phyloP scores from a whole-genome alignment of 2,329 filamentous ascomycete genomes.

The Talaromyces funiculosus region DNA sequence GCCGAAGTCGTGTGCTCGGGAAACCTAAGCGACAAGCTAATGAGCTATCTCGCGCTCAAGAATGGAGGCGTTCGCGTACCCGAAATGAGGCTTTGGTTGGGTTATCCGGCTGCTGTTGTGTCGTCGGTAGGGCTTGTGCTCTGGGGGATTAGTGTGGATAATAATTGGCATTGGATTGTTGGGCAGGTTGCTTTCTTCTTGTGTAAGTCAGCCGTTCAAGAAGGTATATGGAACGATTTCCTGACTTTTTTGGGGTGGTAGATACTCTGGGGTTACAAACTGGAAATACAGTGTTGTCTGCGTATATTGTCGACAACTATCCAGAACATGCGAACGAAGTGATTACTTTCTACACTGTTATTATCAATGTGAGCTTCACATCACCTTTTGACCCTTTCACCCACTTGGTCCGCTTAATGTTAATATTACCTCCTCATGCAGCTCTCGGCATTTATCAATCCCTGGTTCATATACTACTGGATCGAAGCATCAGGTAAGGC shows the following conservation, averaged over 20 bases:
- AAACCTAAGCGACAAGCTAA: conserved; percentile 48
- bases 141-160: conserved; percentile 53
- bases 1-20: conserved; percentile 51
- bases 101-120: conserved; percentile 48
- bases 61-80: conserved; percentile 42
- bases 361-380: conserved; percentile 43
- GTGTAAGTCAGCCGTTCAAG: conserved; percentile 32
- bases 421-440: neutral
- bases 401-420: neutral
- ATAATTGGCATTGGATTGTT: conserved; percentile 51
- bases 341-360: conserved; percentile 51
- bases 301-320: conserved; percentile 53
- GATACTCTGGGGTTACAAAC: conserved; percentile 53
- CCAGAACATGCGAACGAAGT: conserved; percentile 51
- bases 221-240: no score
- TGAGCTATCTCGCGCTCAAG: conserved; percentile 41
- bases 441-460: conserved; percentile 6
- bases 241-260: conserved; percentile 17
- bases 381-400: neutral
- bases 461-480: conserved; percentile 7
- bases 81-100: conserved; percentile 54
- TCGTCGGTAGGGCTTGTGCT: conserved; percentile 44
- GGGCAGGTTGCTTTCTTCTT: conserved; percentile 53
- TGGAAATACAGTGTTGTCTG: conserved; percentile 49
- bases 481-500: neutral